Evolutionary conservation across 257 asterid species (phyloP).

Genomic region (Plantago major): DNA sequence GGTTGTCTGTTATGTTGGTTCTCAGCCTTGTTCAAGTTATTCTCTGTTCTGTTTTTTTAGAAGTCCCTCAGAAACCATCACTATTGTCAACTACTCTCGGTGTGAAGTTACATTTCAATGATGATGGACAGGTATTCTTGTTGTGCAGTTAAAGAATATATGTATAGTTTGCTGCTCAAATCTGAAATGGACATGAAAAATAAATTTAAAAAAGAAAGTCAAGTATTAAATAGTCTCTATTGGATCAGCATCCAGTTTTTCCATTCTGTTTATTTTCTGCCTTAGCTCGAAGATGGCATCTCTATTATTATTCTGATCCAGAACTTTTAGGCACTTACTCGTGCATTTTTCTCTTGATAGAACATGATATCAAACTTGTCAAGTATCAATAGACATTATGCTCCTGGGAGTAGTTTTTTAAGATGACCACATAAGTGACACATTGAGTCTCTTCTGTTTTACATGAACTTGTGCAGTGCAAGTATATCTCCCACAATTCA

Average conservation of each 20-base stretch:
- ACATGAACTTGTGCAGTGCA: background rate
- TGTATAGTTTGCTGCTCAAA: background rate
- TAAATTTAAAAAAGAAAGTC: background rate
- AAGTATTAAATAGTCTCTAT: background rate
- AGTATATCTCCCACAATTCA: background rate
- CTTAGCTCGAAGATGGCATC: background rate
- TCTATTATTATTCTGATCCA: background rate
- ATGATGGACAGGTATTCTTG: slow-evolving; percentile 33
- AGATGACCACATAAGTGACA: too few relatives aligned
- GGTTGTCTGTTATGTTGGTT: slow-evolving; percentile 16
- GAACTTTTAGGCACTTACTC: background rate
- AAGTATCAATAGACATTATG: background rate
- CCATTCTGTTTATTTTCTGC: slow-evolving; percentile 11
- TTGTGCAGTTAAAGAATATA: background rate
- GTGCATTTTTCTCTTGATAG: slow-evolving; percentile 3
- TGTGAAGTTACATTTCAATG: slow-evolving; percentile 37
- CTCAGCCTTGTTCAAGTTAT: slow-evolving; percentile 25
- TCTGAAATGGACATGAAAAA: background rate
- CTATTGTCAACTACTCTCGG: slow-evolving; percentile 27
- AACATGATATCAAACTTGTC: slow-evolving; percentile 7
- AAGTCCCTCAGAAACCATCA: slow-evolving; percentile 37
- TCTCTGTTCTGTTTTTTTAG: slow-evolving; percentile 38
- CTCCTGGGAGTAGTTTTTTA: too few relatives aligned
- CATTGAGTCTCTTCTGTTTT: too few relatives aligned
- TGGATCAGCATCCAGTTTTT: slow-evolving; percentile 16